Evolutionary conservation across 2,329 filamentous ascomycete genomes (phyloP), one percentile per base, ranked within the genome.

Genomic region (Arthrinium phaeospermum): DNA sequence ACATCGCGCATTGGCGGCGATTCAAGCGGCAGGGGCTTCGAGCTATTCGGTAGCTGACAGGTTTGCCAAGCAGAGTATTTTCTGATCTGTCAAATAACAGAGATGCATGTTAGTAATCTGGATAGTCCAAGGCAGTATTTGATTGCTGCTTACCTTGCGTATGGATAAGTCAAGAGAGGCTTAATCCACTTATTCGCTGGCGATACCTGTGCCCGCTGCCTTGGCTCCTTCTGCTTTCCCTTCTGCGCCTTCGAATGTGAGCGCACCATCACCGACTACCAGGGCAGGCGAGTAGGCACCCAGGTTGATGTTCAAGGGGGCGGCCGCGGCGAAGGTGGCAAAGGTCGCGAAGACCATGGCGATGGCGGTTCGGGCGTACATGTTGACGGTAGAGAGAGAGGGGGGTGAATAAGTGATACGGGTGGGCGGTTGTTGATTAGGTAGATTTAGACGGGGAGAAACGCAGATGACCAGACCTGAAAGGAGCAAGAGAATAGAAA

Each of bases 241-340:
- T 24, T 72, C 69, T 51, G 13, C 74, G 30, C 74, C 74, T 67
- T 67, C 81, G 74, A 86, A 86, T 73, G 83, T 85, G 73, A 86
- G 85, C 76, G 85, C 85, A 80, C 85, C 85, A 81, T 82, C 81
- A 81, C 80, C 80, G 74, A 80, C 79, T 73, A 81, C 80, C 76
- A 81, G 74, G 51, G 80, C 80, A 72, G 80, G 80, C 41, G 80
- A 81, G 71, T 81, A 81, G 46, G 80, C 80, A 70, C 80, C 80
- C 22, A 81, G 75, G 75, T 81, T 81, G 74, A 81, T 81, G 74
- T 81, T 81, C 61, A 81, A 74, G 5, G 80, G 80, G 27, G 80
- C 74, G 49, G 81, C 79, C 45, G 75, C 75, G 46, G 80, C 75
- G 27, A 78, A 73, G 41, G 79, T 76, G 30, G 78, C 73, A 14